Evolutionary conservation across 2,329 filamentous ascomycete species (phyloP).

Genomic region (Blastomyces parvus): DNA sequence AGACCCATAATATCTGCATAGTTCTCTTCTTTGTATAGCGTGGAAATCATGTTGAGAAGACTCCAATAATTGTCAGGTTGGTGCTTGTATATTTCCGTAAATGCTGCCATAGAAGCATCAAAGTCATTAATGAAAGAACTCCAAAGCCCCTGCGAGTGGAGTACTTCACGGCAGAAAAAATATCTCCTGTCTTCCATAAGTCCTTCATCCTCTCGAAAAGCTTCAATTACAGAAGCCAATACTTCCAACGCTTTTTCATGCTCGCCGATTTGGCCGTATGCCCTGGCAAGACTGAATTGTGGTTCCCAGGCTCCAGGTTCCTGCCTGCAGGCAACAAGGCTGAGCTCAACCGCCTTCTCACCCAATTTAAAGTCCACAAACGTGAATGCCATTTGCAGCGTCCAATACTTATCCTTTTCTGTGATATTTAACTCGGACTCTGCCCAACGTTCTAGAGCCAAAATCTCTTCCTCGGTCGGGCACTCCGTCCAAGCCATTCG

Average conservation of each 20-base stretch:
- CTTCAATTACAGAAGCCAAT: constrained; percentile 10
- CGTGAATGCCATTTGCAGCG: constrained; percentile 18
- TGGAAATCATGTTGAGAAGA: constrained; percentile 10
- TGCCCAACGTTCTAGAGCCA: constrained; percentile 15
- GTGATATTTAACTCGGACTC: constrained; percentile 11
- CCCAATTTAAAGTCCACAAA: constrained; percentile 14
- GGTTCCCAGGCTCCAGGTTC: constrained; percentile 19
- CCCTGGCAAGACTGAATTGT: constrained; percentile 17
- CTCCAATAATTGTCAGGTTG: constrained; percentile 13
- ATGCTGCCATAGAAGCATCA: constrained; percentile 11
- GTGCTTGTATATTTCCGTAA: constrained; percentile 12
- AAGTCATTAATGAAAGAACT: constrained; percentile 9
- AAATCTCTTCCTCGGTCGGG: constrained; percentile 12
- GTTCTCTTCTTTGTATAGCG: constrained; percentile 11
- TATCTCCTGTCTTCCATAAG: constrained; percentile 9
- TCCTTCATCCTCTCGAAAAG: constrained; percentile 11
- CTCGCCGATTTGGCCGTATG: constrained; percentile 10
- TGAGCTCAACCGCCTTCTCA: constrained; percentile 17
- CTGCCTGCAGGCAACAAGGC: constrained; percentile 16
- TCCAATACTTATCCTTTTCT: constrained; percentile 12
- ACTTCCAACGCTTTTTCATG: constrained; percentile 11
- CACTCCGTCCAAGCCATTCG: neutral
- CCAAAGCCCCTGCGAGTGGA: constrained; percentile 9
- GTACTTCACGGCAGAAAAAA: constrained; percentile 13
- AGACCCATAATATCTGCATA: constrained; percentile 14